Percentiles rank a stretch among this genome's conserved stretches.
These are phyloP conservation scores for Waltergamsia citrina DNA, from an alignment of 2,329 filamentous ascomycete species.

Conservation along the genomic window DNA sequence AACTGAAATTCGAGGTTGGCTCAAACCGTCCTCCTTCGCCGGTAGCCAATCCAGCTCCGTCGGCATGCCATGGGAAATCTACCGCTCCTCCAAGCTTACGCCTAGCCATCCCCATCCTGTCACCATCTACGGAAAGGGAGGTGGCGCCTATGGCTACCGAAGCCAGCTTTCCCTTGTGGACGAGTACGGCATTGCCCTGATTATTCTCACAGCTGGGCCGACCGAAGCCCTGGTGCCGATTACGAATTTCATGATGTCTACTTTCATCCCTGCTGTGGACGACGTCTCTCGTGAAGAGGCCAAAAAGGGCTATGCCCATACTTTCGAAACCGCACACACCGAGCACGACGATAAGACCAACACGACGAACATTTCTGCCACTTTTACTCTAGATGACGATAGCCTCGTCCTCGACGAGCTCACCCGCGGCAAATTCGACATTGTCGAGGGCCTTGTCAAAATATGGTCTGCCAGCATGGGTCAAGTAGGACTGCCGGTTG, in stretches of 20 bases:
- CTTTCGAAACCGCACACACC: constrained; percentile 5
- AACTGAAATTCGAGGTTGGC: constrained; percentile 18
- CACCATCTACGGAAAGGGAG: constrained; percentile 22
- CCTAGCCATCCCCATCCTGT: constrained; percentile 18
- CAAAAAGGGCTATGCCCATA: constrained; percentile 6
- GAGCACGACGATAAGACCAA: not conserved
- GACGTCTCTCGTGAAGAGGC: constrained; percentile 15
- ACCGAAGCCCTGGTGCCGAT: constrained; percentile 15
- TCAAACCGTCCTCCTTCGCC: constrained; percentile 21
- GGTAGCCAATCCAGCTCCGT: constrained; percentile 18
- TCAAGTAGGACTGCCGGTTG: constrained; percentile 10
- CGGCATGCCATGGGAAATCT: constrained; percentile 27
- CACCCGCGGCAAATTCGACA: constrained; percentile 10
- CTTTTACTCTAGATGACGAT: constrained; percentile 12
- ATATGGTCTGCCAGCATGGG: constrained; percentile 15
- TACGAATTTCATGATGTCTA: constrained; percentile 16
- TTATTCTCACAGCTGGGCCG: constrained; percentile 20
- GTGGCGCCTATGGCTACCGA: constrained; percentile 21
- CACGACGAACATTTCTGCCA: constrained; percentile 6
- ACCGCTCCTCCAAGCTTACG: constrained; percentile 14
- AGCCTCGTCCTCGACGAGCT: constrained; percentile 14
- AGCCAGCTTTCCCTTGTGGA: constrained; percentile 24
- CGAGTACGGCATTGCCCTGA: constrained; percentile 20
- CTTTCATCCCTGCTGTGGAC: constrained; percentile 17
- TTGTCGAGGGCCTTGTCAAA: constrained; percentile 9